Evolutionary conservation across 352 stramenopile species (phyloP).

Genomic region (Phytophthora gonapodyides): DNA sequence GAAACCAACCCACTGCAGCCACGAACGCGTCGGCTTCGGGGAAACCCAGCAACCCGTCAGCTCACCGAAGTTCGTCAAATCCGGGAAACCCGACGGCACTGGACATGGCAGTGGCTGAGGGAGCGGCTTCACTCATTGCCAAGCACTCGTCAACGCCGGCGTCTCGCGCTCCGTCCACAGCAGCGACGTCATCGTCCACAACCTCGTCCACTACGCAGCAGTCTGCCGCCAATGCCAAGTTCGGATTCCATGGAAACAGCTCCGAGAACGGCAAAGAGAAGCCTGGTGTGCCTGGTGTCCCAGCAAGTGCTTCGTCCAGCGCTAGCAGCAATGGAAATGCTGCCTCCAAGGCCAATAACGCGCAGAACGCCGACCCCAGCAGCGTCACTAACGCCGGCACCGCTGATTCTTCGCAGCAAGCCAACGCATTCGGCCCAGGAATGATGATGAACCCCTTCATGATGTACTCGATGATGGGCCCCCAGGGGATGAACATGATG

Average conservation of each 20-base stretch:
- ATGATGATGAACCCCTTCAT: constrained; percentile 88
- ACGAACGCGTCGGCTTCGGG: constrained; percentile 26
- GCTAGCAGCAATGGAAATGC: constrained; percentile 3
- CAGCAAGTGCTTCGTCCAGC: constrained; percentile 2
- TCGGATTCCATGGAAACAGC: constrained; percentile 2
- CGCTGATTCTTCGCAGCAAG: constrained; percentile 24
- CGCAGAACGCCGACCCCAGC: constrained; percentile 2
- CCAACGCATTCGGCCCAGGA: constrained; percentile 37
- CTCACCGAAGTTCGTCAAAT: constrained; percentile 9
- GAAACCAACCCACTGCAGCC: constrained; percentile 25
- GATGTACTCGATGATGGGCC: constrained; percentile 85
- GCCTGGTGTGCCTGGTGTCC: background rate
- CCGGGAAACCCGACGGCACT: constrained; percentile 18
- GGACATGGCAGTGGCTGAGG: constrained; percentile 40
- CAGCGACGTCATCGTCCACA: constrained; percentile 9
- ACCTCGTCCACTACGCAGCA: constrained; percentile 9
- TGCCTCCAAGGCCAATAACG: constrained; percentile 10
- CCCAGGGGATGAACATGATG: constrained; percentile 46
- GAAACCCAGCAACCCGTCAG: constrained; percentile 25
- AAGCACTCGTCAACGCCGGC: constrained; percentile 10
- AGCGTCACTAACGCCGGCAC: constrained; percentile 19
- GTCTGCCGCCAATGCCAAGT: background rate
- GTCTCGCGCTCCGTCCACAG: background rate
- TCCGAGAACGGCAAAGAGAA: constrained; percentile 18
- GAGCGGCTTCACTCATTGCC: constrained; percentile 44